These are phyloP conservation scores for Trichophyton mentagrophytes DNA, from an alignment of 2,329 filamentous ascomycete genomes.

Conservation along the genomic window DNA sequence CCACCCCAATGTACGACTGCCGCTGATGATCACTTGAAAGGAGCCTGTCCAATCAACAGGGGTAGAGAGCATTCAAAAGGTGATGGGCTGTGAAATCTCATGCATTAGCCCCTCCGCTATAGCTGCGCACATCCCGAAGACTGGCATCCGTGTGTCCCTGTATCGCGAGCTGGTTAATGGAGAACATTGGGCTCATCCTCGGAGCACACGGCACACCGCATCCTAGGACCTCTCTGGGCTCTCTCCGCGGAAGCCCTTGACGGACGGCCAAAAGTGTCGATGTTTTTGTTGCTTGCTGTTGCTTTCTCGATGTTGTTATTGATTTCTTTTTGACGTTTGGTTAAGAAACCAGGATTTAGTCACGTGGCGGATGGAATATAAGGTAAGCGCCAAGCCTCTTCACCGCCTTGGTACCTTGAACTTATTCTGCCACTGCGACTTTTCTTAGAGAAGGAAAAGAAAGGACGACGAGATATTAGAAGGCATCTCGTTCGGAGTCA, in stretches of 20 bases:
- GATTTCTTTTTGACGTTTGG: no score
- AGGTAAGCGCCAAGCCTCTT: background rate
- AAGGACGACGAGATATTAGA: background rate
- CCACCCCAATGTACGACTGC: background rate
- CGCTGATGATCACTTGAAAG: background rate
- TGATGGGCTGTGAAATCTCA: conserved; percentile 2
- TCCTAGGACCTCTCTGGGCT: no score
- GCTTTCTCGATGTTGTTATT: no score
- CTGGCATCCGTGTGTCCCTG: background rate
- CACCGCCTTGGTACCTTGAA: background rate
- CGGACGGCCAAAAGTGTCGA: no score
- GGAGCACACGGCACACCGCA: no score
- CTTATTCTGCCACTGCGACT: conserved; percentile 3
- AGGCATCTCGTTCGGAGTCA: background rate
- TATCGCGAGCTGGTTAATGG: background rate
- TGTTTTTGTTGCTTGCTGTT: no score
- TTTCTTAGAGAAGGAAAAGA: background rate
- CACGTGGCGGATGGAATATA: no score
- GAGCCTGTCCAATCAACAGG: background rate
- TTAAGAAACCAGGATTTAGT: no score
- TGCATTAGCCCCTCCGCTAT: conserved; percentile 4
- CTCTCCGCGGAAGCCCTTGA: background rate
- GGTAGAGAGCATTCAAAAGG: background rate
- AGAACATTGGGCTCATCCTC: background rate
- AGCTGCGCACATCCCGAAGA: background rate